Conservation (phyloP, 1,284 basidiomycete species). For the Puccinia coronata region DNA sequence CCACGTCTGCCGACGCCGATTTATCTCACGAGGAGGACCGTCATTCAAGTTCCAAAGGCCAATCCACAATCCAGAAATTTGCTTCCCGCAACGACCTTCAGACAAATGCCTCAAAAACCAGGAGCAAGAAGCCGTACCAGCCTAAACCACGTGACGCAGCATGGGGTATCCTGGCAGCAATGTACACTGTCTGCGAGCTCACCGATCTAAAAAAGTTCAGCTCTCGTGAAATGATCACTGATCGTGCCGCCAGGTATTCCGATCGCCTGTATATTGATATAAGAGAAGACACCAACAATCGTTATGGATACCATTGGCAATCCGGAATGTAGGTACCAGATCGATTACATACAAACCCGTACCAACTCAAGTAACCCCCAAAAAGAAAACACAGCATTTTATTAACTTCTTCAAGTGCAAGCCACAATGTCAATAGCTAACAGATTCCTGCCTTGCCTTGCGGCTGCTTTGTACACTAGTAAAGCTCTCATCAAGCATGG, state of each 20-base stretch:
- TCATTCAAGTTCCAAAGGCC: not conserved
- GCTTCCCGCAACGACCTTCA: not conserved
- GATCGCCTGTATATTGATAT: not conserved
- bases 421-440: not conserved
- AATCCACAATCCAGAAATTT: not conserved
- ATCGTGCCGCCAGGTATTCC: constrained; percentile 21
- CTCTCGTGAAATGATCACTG: constrained; percentile 34
- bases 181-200: constrained; percentile 52
- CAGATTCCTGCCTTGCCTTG: not conserved
- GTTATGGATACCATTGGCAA: constrained; percentile 20
- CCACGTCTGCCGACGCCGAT: not conserved
- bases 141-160: constrained; percentile 56
- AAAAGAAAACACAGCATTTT: not conserved
- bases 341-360: not conserved
- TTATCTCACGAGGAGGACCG: not conserved
- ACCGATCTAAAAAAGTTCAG: constrained; percentile 44
- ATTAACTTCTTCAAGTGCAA: not conserved
- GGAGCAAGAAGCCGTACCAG: constrained; percentile 54
- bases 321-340: constrained; percentile 40
- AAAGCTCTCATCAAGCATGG: constrained; percentile 30
- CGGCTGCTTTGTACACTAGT: not conserved
- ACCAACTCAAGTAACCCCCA: not conserved
- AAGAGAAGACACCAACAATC: constrained; percentile 1
- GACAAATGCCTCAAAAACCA: not conserved
- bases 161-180: constrained; percentile 57